Evolutionary conservation across 2,329 filamentous ascomycete species (phyloP), one percentile per base, ranked within the genome.

Genomic region (Colletotrichum tabaci): DNA sequence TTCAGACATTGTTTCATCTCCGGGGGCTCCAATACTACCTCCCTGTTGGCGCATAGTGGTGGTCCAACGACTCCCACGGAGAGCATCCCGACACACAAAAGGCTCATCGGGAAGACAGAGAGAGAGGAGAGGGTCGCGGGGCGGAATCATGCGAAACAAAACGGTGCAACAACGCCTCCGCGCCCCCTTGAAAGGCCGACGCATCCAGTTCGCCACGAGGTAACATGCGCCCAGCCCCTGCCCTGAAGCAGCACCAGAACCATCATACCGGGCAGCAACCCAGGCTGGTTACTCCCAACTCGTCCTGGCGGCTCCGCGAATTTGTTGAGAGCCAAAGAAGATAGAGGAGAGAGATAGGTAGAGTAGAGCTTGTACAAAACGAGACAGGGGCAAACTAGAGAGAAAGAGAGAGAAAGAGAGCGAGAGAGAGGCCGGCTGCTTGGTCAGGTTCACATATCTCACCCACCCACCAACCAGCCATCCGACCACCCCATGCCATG

Each of bases 121-220:
- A 13, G 53, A 30, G 26, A 21, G 18, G 47, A 38, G 44, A 23
- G 40, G 18, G n/a, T n/a, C 13, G 21, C 44, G 13, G 63, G 56
- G 55, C 42, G 56, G 55, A 61, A 61, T 35, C 56, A 23, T 70
- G 49, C 63, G n/a, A 44, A 60, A 53, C 60, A 40, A 71, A 68
- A 58, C 68, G 65, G 68, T 63, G 65, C 68, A 71, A 71, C 58
- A 60, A 53, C 38, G 42, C 46, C 58, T 60, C 68, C 65, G 68
- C 63, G 35, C 35, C 35, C 64, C 52, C 50, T 53, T 16, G 8
- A 47, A 38, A 38, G 35, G 12, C 9, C 42, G 26, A 61, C 23
- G 18, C 40, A 49, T 13, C 38, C 21, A 40, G 47, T 63, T 62
- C 58, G 68, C 65, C 65, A 68, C 65, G 53, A 55, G 68, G n/a